phyloP scores from a whole-genome alignment of 1,284 basidiomycete genomes.

The Vanrija pseudolonga region DNA sequence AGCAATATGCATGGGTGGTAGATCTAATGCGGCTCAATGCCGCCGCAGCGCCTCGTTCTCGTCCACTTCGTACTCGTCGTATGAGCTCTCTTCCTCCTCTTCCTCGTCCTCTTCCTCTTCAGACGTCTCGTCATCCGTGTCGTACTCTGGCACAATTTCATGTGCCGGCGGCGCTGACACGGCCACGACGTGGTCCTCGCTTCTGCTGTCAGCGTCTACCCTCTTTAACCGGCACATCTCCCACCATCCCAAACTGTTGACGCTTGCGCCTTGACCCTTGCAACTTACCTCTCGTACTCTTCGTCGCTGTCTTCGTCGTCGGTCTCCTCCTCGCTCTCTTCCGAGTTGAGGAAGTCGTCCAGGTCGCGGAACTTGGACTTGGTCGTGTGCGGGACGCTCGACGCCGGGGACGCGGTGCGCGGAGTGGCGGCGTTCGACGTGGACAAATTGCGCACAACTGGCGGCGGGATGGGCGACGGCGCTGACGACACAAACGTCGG shows the following conservation, averaged over 20 bases:
- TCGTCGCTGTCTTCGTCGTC: conserved; percentile 34
- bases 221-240: too few relatives aligned
- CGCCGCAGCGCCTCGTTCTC: not conserved
- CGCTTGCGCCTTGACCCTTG: not conserved
- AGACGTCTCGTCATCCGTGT: conserved; percentile 23
- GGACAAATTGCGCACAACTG: too few relatives aligned
- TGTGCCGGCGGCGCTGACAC: conserved; percentile 18
- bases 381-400: conserved; percentile 8
- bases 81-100: conserved; percentile 8
- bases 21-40: not conserved
- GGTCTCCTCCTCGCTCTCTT: conserved; percentile 34
- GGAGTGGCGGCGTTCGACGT: not conserved
- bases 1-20: not conserved
- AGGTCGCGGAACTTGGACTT: conserved; percentile 44
- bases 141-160: conserved; percentile 36
- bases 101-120: conserved; percentile 17
- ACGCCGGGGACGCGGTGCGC: not conserved
- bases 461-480: not conserved
- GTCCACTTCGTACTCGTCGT: conserved; percentile 10
- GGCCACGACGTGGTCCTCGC: conserved; percentile 12
- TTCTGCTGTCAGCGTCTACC: conserved; percentile 46
- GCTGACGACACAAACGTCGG: not conserved
- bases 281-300: conserved; percentile 29
- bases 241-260: too few relatives aligned
- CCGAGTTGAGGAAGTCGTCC: conserved; percentile 48